phyloP scores from a whole-genome alignment of 1,284 basidiomycete genomes.

The Mycosarcoma mackinlayi region DNA sequence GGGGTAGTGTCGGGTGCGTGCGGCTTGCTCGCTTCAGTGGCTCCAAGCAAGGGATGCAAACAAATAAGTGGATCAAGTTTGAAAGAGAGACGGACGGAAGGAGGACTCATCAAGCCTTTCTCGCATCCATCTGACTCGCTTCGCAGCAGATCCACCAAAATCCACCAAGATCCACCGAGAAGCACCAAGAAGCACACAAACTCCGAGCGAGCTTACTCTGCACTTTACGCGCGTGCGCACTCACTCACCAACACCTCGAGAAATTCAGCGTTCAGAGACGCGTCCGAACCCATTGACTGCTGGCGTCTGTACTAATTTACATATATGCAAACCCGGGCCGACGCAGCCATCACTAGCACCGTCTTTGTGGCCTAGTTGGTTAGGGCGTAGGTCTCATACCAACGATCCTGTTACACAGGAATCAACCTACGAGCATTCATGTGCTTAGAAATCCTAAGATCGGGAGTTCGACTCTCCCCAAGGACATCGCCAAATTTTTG shows the following conservation, averaged over 20 bases:
- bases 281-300: too few species aligned
- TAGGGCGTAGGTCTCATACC: conserved; percentile 53
- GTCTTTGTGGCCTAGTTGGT: conserved; percentile 52
- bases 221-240: neutral
- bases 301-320: too few species aligned
- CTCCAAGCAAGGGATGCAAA: neutral
- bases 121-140: too few species aligned
- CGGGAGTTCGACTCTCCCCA: conserved; percentile 52
- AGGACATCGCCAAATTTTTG: conserved; percentile 27
- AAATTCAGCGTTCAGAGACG: too few species aligned
- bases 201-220: too few species aligned
- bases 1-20: neutral
- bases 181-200: too few species aligned
- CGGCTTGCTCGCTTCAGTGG: too few species aligned
- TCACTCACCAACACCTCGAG: neutral
- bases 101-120: too few species aligned
- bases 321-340: neutral
- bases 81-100: too few species aligned
- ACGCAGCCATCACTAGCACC: neutral
- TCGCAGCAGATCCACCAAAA: too few species aligned
- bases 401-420: conserved; percentile 38
- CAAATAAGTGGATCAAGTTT: too few species aligned
- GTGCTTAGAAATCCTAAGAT: conserved; percentile 46
- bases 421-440: conserved; percentile 25
- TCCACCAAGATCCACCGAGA: too few species aligned